phyloP scores from a whole-genome alignment of 2,329 filamentous ascomycete genomes.

The Ceratocystis cacaofunesta region DNA sequence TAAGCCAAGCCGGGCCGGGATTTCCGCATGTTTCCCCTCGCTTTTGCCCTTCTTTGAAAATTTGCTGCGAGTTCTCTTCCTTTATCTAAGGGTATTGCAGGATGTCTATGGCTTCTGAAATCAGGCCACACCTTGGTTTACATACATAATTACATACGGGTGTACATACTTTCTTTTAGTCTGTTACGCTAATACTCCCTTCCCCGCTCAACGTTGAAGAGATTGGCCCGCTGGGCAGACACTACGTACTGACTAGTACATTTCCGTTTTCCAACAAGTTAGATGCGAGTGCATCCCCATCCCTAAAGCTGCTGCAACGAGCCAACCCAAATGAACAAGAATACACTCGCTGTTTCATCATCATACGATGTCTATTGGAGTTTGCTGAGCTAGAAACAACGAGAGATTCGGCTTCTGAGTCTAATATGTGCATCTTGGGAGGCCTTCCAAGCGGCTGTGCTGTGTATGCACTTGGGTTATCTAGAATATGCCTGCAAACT shows the following conservation, averaged over 20 bases:
- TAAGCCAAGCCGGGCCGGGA: too few relatives aligned
- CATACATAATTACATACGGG: not conserved
- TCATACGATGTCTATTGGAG: not conserved
- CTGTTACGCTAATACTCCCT: not conserved
- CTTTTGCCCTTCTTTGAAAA: too few relatives aligned
- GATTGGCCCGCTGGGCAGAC: not conserved
- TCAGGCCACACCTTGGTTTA: not conserved
- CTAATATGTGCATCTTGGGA: not conserved
- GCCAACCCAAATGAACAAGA: not conserved
- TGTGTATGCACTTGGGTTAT: too few relatives aligned
- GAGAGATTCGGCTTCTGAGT: too few relatives aligned
- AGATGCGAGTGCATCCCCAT: not conserved
- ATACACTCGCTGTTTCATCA: constrained; percentile 3
- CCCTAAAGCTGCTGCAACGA: not conserved
- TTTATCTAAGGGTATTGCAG: not conserved
- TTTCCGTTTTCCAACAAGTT: not conserved
- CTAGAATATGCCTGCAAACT: too few relatives aligned
- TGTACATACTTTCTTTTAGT: not conserved
- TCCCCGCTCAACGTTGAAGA: not conserved
- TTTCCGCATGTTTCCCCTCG: too few relatives aligned
- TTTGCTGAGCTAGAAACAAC: not conserved
- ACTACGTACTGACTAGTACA: not conserved
- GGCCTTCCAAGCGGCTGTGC: not conserved
- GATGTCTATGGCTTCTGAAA: not conserved
- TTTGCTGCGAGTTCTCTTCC: not conserved